Evolutionary conservation across 805 yeast genomes (phyloP), one percentile per base, ranked within the genome.

Genomic region (Zygoascus biomembranicola): DNA sequence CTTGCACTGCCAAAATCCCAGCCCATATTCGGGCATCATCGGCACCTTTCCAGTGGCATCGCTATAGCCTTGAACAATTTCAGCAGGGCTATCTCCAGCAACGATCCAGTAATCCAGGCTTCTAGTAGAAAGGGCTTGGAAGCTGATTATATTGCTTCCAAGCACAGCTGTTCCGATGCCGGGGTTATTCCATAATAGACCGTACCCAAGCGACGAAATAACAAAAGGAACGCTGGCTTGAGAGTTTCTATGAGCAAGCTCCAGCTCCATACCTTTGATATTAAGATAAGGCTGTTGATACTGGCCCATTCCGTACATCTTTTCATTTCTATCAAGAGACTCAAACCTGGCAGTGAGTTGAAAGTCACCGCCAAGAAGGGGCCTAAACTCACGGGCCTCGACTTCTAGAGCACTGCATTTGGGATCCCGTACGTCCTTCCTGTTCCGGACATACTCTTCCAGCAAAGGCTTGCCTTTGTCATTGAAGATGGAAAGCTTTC

Each of bases 1-100:
- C 50, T 55, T 55, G 47, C 59, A 57, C 26, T 58, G 60, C 60
- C 61, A 59, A 43, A 59, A 56, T 11, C 60, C 59, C 9, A 59
- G 55, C 5, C 53, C 56, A 18, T 50, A 53, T 32, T 53, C 56
- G 8, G 59, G 60, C 59, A 55, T 56, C 57, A 59, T 57, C 2
- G 60, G 59, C 42, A 55, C 55, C 37, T 41, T 55, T 43, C 61
- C 61, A 19, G 60, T 59, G 32, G 50, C 60, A 41, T 35, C 47
- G 43, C 59, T 49, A 37, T 59, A 58, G n/a, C 56, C 51, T 42
- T 48, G 32, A 16, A 52, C 54, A 37, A 59, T 58, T 41, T 55
- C 59, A 26, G 59, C 52, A 13, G 61, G 60, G 18, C 53, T 50
- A 28, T 55, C 55, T 10, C 61, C 62, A 23, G 61, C 60, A 5